A percentile compares a stretch with the other conserved stretches of the same genome.
Evolutionary conservation across 345 rosid genomes (phyloP).

Genomic region (Citrus sinensis): DNA sequence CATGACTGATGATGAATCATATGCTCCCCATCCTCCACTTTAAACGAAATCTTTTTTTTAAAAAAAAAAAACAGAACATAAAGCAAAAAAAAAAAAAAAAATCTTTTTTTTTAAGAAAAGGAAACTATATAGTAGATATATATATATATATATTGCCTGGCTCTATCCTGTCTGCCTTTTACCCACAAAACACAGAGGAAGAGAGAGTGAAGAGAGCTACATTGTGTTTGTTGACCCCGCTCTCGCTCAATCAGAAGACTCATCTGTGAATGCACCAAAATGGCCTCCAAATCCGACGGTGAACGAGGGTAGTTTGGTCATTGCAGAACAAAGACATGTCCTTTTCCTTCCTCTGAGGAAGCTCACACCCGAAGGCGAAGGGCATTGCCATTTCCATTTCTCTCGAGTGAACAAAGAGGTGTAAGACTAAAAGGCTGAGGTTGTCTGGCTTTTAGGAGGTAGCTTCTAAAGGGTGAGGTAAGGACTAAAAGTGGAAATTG

Average conservation of each 20-base stretch:
- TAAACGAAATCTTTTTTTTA: slow-evolving; percentile 4
- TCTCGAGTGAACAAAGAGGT: neutral
- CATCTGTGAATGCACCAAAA: slow-evolving; percentile 33
- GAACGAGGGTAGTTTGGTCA: slow-evolving; percentile 36
- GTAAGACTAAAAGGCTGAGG: too few species aligned
- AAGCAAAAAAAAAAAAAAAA: neutral
- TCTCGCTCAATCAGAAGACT: neutral
- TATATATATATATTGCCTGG: slow-evolving; percentile 42
- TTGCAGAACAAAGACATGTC: slow-evolving; percentile 1
- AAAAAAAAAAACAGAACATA: neutral
- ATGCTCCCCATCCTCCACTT: slow-evolving; percentile 17
- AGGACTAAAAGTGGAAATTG: slow-evolving; percentile 15
- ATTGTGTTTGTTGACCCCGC: slow-evolving; percentile 10
- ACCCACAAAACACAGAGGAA: slow-evolving; percentile 24
- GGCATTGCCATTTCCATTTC: slow-evolving; percentile 7
- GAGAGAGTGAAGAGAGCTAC: slow-evolving; percentile 29
- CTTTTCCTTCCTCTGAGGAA: neutral
- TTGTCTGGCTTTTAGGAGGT: slow-evolving; percentile 19
- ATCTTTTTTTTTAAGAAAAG: neutral
- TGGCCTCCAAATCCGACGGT: slow-evolving; percentile 24
- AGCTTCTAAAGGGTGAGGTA: neutral
- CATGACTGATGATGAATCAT: slow-evolving; percentile 22
- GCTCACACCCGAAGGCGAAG: neutral
- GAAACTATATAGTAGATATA: slow-evolving; percentile 8
- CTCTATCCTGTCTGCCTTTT: slow-evolving; percentile 62